Evolutionary conservation across 192 early-diverging fungal species (phyloP).

Genomic region (Polychytrium aggregatum): DNA sequence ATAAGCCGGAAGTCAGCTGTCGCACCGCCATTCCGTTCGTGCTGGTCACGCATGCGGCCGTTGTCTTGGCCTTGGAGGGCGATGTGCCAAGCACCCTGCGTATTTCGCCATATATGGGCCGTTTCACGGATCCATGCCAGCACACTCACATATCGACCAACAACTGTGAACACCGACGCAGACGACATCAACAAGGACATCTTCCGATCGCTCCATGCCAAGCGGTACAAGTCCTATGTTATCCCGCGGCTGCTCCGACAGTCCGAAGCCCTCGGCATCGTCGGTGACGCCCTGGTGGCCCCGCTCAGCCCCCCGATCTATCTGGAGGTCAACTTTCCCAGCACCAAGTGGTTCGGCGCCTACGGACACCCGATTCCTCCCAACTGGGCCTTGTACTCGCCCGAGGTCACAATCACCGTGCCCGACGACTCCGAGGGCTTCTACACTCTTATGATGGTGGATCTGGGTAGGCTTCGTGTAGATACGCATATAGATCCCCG

Average conservation of each 20-base stretch:
- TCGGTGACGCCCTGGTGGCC: constrained; percentile 21
- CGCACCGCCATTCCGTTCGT: no score
- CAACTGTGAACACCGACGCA: no score
- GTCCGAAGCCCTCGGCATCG: constrained; percentile 11
- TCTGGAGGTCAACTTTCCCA: constrained; percentile 34
- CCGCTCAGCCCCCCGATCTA: constrained; percentile 14
- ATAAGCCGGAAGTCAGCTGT: no score
- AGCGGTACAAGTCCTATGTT: no score
- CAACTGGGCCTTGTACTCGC: constrained; percentile 30
- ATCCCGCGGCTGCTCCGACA: constrained; percentile 17
- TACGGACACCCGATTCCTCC: constrained; percentile 29
- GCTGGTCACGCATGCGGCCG: no score
- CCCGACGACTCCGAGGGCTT: constrained; percentile 4
- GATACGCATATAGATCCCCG: background rate
- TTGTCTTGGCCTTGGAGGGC: no score
- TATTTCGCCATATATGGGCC: no score
- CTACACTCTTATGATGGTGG: constrained; percentile 28
- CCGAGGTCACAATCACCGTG: constrained; percentile 25
- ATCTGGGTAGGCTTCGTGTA: constrained; percentile 14
- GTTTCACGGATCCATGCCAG: no score
- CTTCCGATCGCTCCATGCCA: no score
- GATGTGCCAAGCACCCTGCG: no score
- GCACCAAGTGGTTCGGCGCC: constrained; percentile 28
- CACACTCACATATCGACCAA: no score
- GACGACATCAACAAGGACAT: no score